Evolutionary conservation across 345 rosid genomes (phyloP), one percentile per base, ranked within the genome.

Genomic region (Heritiera littoralis): DNA sequence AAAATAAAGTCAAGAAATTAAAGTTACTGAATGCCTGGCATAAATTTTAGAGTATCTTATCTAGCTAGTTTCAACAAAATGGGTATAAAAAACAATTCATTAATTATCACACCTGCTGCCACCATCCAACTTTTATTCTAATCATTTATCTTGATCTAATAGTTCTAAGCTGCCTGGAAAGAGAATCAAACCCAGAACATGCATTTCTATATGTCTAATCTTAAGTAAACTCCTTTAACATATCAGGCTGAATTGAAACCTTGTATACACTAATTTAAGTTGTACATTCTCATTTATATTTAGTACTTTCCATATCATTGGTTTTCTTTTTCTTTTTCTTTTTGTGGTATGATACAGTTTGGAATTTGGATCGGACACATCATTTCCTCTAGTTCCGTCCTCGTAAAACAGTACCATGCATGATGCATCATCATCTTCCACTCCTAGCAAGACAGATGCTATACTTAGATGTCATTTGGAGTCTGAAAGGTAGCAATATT

Each of bases 1-100:
- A 72, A 38, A 59, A 49, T 49, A 20, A 48, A 58, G 11, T 70
- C 60, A 52, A 72, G 60, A 72, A 51, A 70, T 28, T 28, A 23
- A 15, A 60, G 14, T 61, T 61, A 30, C 15, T 10, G 6, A 23
- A 59, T 20, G 32, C 35, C 35, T 59, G 64, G 41, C 67, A 64
- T 32, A 13, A 64, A 15, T 14, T 20, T 32, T 61, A 35, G 5
- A 65, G 69, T 40, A 7, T 18, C 46, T 40, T 20, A 32, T 59
- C 64, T 59, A 59, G 13, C 9, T 59, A 59, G 32, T 23, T 59
- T 59, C 5, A 20, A 59, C 32, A 7, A 59, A 17, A 20, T n/a
- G 11, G 9, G 30, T 59, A 35, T 35, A 59, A 59, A 7, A 59
- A 59, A 20, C 32, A 12, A 20, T 11, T 20, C 30, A 20, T 59